A percentile compares a stretch with the other conserved stretches of the same genome.
Evolutionary conservation across 148 eudicot species (phyloP).

Genomic region (Camellia japonica): DNA sequence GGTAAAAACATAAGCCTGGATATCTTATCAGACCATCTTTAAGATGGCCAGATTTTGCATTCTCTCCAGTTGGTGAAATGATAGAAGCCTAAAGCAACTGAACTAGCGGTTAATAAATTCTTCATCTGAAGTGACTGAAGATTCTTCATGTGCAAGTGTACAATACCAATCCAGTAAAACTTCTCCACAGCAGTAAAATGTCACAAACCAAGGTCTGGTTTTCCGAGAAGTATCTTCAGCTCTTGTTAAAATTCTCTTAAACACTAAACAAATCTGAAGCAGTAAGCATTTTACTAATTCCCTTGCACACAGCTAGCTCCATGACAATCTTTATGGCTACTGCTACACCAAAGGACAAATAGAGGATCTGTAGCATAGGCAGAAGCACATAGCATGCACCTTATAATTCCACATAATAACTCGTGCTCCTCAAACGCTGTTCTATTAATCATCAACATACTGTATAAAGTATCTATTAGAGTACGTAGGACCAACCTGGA

Average conservation of each 20-base stretch:
- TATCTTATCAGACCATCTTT: not conserved
- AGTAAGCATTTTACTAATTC: not conserved
- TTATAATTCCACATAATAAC: not conserved
- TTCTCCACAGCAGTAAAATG: not conserved
- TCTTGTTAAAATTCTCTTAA: not conserved
- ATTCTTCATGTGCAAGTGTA: not conserved
- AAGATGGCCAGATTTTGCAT: not conserved
- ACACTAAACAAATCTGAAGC: not conserved
- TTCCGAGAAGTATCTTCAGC: not conserved
- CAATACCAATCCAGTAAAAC: not conserved
- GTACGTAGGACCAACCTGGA: not conserved
- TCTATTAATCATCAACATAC: not conserved
- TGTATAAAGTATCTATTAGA: not conserved
- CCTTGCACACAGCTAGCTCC: not conserved
- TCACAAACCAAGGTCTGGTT: not conserved
- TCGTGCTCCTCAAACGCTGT: not conserved
- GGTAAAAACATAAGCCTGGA: not conserved
- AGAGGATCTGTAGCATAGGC: not conserved
- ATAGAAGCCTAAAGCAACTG: not conserved
- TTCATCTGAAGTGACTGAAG: not conserved
- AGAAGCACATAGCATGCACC: not conserved
- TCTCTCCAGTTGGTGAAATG: not conserved
- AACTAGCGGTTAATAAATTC: not conserved
- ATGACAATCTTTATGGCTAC: not conserved
- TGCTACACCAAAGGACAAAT: not conserved